These are phyloP conservation scores for Globisporangium carolinianum DNA, from an alignment of 352 stramenopile species.

Conservation along the genomic window DNA sequence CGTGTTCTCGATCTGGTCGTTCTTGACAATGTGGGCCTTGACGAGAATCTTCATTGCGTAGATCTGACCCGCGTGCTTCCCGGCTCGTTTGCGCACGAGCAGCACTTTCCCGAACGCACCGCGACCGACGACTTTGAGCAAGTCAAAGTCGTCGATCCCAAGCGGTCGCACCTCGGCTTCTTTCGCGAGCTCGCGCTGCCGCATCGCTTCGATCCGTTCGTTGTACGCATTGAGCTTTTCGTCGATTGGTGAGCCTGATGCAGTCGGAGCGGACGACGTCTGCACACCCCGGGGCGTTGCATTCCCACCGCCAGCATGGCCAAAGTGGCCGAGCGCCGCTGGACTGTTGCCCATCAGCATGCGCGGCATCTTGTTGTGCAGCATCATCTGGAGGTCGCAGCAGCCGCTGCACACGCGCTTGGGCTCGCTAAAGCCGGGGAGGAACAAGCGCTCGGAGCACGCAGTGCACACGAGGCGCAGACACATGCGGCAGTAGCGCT, in stretches of 20 bases:
- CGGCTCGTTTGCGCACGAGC: constrained; percentile 90
- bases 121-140: constrained; percentile 94
- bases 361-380: constrained; percentile 79
- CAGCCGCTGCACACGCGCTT: constrained; percentile 83
- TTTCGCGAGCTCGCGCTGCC: constrained; percentile 60
- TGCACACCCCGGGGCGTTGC: constrained; percentile 7
- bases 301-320: constrained; percentile 4
- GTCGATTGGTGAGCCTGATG: constrained; percentile 24
- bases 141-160: constrained; percentile 91
- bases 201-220: constrained; percentile 74
- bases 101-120: constrained; percentile 95
- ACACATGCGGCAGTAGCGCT: constrained; percentile 84
- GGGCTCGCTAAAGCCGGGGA: constrained; percentile 81
- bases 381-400: constrained; percentile 84
- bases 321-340: constrained; percentile 8
- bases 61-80: constrained; percentile 78
- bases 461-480: constrained; percentile 74
- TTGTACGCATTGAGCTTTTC: constrained; percentile 58
- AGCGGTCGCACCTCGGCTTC: constrained; percentile 67
- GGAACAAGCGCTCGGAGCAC: constrained; percentile 82
- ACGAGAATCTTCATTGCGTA: constrained; percentile 95
- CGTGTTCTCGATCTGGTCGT: constrained; percentile 91
- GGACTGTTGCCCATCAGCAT: constrained; percentile 16
- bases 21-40: constrained; percentile 90
- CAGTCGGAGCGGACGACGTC: not conserved